A percentile compares a stretch with the other conserved stretches of the same genome.
phyloP scores from a whole-genome alignment of 495 filamentous ascomycete genomes.

The Aspergillus carlsbadensis region DNA sequence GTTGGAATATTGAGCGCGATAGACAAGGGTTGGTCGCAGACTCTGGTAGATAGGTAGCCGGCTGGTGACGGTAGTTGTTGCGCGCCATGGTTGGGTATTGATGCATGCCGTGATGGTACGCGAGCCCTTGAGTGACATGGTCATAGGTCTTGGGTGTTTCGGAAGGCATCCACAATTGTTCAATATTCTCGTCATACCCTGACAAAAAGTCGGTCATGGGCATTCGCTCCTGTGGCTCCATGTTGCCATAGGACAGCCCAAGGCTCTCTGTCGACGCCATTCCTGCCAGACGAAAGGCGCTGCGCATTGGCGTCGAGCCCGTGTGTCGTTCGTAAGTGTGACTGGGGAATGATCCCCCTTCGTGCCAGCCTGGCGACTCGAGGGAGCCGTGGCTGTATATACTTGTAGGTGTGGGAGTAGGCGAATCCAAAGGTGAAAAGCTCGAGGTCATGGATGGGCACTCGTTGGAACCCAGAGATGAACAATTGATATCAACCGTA shows the following conservation, averaged over 20 bases:
- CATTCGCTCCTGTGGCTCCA: slow-evolving; percentile 41
- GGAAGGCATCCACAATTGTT: slow-evolving; percentile 42
- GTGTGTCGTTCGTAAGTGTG: slow-evolving; percentile 35
- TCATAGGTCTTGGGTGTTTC: slow-evolving; percentile 44
- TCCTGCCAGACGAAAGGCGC: slow-evolving; percentile 39
- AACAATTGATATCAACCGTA: slow-evolving; percentile 46
- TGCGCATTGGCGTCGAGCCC: slow-evolving; percentile 37
- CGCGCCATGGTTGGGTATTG: slow-evolving; percentile 41
- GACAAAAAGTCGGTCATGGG: slow-evolving; percentile 41
- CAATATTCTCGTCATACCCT: slow-evolving; percentile 45
- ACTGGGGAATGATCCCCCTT: slow-evolving; percentile 29
- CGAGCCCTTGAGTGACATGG: slow-evolving; percentile 25
- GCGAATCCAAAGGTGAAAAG: slow-evolving; percentile 47
- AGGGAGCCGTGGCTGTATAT: slow-evolving; percentile 44
- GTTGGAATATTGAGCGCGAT: slow-evolving; percentile 46
- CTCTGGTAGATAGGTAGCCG: slow-evolving; percentile 37
- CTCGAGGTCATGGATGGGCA: slow-evolving; percentile 48
- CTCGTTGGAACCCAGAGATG: slow-evolving; percentile 42
- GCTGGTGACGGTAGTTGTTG: slow-evolving; percentile 38
- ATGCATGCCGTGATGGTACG: slow-evolving; percentile 38
- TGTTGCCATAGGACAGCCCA: slow-evolving; percentile 32
- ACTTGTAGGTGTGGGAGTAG: slow-evolving; percentile 45
- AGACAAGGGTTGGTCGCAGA: slow-evolving; percentile 44
- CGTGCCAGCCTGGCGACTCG: slow-evolving; percentile 44
- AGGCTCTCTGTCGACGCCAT: slow-evolving; percentile 36